Base-by-base conservation (phyloP, 495 filamentous ascomycete species). In the Daldinia loculata region DNA sequence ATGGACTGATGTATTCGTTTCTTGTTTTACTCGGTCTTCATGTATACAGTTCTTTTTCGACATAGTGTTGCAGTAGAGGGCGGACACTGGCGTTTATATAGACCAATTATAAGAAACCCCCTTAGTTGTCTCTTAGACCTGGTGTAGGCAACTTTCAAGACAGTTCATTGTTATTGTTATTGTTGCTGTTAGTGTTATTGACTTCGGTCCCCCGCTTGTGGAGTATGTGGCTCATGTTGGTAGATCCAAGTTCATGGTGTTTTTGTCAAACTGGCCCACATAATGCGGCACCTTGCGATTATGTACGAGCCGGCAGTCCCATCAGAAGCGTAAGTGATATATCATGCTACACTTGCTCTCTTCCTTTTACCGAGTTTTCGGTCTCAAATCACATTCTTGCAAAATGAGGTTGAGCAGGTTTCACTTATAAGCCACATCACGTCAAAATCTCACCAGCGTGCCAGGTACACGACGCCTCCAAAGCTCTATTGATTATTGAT, bases 351-450 rank as follows among this genome's bases (percentile, higher is more conserved):
- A 24, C 30, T 15, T 64, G 15, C 53, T 22, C 7, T 14, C 22
- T 30, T 9, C 50, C 7, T 30, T 53, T 53, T 63, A 48, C 58
- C 36, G 62, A 45, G 45, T 57, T 58, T 11, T 57, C 30, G 39
- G 26, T 17, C 48, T 39, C 38, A 39, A 50, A 15, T 61, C 62
- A 41, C 26, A 24, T 41, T 58, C 43, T 48, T 6, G 43, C 52
- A 19, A 24, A 51, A 57, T 63, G 17, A 52, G 27, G 4, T 57
- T 24, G 53, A 67, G 58, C 58, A 48, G 50, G 59, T 63, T 71
- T 67, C 61, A 66, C 41, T 67, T 39, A 19, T 30, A 65, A 65
- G 60, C 70, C 70, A 68, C 60, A 65, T 64, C 56, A 68, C 61
- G 48, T 61, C 65, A 26, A 43, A 50, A 51, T 62, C 32, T 63